Percentiles rank a stretch among this genome's conserved stretches.
phyloP scores from a whole-genome alignment of 305 asterid species.

The Fraxinus nigra region DNA sequence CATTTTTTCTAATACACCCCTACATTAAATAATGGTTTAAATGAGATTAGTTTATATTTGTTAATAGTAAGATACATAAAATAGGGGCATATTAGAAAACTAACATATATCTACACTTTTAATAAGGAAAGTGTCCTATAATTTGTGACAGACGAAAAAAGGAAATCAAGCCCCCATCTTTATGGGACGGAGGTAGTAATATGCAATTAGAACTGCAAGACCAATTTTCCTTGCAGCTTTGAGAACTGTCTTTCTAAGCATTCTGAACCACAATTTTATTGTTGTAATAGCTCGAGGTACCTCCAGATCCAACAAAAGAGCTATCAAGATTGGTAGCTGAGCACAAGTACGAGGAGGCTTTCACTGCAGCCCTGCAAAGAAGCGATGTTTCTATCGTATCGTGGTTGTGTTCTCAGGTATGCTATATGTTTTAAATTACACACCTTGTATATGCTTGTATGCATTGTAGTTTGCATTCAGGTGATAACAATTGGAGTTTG shows the following conservation, averaged over 20 bases:
- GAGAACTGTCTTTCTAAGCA: neutral
- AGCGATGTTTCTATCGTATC: slow-evolving; percentile 79
- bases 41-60: neutral
- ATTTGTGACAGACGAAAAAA: neutral
- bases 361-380: slow-evolving; percentile 77
- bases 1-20: neutral
- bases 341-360: slow-evolving; percentile 82
- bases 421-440: neutral
- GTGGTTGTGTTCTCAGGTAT: slow-evolving; percentile 94
- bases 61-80: neutral
- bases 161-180: neutral
- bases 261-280: neutral
- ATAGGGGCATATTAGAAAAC: neutral
- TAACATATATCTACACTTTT: neutral
- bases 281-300: slow-evolving; percentile 53
- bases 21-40: neutral
- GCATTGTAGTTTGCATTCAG: slow-evolving; percentile 19
- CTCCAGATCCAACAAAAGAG: slow-evolving; percentile 87
- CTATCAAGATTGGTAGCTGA: slow-evolving; percentile 72
- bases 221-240: neutral
- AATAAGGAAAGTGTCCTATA: neutral
- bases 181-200: neutral
- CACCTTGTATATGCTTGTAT: neutral
- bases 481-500: neutral
- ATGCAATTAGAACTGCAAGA: neutral